Base-by-base conservation (phyloP, 352 stramenopile species). In the Pythium volutum region DNA sequence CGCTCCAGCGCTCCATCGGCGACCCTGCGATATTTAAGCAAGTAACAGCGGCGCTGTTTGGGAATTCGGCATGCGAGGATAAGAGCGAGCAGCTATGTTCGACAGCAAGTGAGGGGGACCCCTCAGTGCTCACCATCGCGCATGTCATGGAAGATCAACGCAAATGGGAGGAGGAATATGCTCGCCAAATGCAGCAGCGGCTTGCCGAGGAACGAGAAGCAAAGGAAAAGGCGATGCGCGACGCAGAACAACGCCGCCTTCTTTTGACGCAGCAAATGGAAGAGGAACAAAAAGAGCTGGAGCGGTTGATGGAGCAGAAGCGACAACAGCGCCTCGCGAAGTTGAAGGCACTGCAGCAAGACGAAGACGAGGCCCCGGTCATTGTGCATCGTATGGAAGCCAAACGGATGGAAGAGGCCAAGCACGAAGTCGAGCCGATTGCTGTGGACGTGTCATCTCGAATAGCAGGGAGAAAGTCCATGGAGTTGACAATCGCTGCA, bases 11-110 rank as follows among this genome's bases (percentile, higher is more conserved):
- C 41, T 94, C 85, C 0, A 89, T 92, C 33, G 75, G 75, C 0
- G 85, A 94, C 42, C 76, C 83, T n/a, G 54, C 67, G 18, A 70
- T 95, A n/a, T 93, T 83, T 83, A 84, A 80, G 27, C 76, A 93
- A 48, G 66, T 95, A 3, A 86, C 76, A 7, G 23, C 70, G 0
- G 59, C 70, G 7, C 63, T 91, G 3, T 60, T 67, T 49, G 46
- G 52, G 15, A 33, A 18, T 1, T 26, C 49, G 2, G 33, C 10
- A 7, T 7, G 34, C 38, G 18, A 63, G 64, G 20, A 50, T 8
- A 51, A 57, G 33, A 18, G 18, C 8, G 27, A 65, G 23, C 39
- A 8, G 2, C n/a, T 39, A 1, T 9, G 16, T 0, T 3, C 54
- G 33, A 10, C 47, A 16, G 15, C 18, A 11, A 55, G n/a, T 46